Conservation (phyloP, 768 basidiomycete genomes). For the Sutorius australiensis region DNA sequence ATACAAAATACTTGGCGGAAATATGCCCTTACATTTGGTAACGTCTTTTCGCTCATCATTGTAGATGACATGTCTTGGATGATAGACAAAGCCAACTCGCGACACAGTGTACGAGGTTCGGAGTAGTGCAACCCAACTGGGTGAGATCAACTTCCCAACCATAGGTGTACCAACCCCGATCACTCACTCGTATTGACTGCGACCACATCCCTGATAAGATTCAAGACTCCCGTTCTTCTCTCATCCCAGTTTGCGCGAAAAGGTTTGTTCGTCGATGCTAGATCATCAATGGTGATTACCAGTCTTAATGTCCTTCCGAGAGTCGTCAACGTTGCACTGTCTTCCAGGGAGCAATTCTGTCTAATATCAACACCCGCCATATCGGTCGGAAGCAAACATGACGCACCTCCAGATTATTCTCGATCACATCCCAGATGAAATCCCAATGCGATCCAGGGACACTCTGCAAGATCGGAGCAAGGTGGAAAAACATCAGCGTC, state of each 20-base stretch:
- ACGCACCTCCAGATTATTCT: constrained; percentile 82
- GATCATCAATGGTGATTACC: constrained; percentile 63
- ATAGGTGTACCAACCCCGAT: neutral
- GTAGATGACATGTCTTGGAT: constrained; percentile 62
- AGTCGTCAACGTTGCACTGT: constrained; percentile 53
- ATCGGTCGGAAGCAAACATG: neutral
- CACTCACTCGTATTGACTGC: constrained; percentile 50
- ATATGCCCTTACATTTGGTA: constrained; percentile 50
- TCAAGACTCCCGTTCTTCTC: constrained; percentile 49
- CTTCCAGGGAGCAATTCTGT: constrained; percentile 60
- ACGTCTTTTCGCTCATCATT: constrained; percentile 57
- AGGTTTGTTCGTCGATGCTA: constrained; percentile 67
- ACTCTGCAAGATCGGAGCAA: constrained; percentile 86
- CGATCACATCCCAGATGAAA: constrained; percentile 83
- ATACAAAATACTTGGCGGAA: neutral
- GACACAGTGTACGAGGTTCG: constrained; percentile 60
- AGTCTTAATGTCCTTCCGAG: constrained; percentile 71
- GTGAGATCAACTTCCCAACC: neutral
- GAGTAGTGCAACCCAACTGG: constrained; percentile 34
- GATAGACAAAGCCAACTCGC: constrained; percentile 64
- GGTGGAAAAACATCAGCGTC: constrained; percentile 64
- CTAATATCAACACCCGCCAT: neutral
- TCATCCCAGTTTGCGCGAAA: constrained; percentile 68
- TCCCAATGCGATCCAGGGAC: constrained; percentile 90
- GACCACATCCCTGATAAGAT: constrained; percentile 59